Evolutionary conservation across 495 filamentous ascomycete genomes (phyloP).

Genomic region (Immersiella caudata): DNA sequence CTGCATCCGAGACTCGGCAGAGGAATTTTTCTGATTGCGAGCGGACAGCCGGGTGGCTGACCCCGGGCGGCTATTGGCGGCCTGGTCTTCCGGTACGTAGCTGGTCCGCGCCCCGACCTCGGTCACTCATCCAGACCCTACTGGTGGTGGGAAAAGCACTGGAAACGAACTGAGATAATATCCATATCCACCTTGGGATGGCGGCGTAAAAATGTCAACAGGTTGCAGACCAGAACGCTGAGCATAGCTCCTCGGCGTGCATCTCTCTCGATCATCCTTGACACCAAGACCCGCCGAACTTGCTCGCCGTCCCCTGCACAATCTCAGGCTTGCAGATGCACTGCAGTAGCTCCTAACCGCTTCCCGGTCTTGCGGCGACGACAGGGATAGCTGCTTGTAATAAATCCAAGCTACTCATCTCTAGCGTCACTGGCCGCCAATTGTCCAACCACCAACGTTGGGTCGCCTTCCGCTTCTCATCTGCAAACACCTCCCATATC

Average conservation of each 20-base stretch:
- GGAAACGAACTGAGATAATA: not conserved
- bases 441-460: conserved; percentile 22
- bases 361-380: conserved; percentile 15
- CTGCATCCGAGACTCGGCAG: not conserved
- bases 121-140: not conserved
- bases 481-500: conserved; percentile 5
- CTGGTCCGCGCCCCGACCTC: not conserved
- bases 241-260: not conserved
- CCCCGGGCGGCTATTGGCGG: not conserved
- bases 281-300: conserved; percentile 11
- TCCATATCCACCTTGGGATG: not conserved
- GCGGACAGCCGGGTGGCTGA: not conserved
- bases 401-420: conserved; percentile 10
- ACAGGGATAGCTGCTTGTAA: conserved; percentile 5
- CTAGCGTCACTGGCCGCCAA: conserved; percentile 27
- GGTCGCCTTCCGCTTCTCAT: conserved; percentile 13
- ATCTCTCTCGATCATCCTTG: not conserved
- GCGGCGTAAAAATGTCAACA: not conserved
- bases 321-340: conserved; percentile 7
- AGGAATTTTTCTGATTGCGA: conserved; percentile 5
- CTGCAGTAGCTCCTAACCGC: conserved; percentile 26
- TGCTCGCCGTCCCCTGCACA: conserved; percentile 6
- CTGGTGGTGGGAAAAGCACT: not conserved
- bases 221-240: not conserved
- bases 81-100: not conserved